These are phyloP conservation scores for Epicoccum sorghinum DNA, from an alignment of 2,329 filamentous ascomycete species.

Conservation along the genomic window DNA sequence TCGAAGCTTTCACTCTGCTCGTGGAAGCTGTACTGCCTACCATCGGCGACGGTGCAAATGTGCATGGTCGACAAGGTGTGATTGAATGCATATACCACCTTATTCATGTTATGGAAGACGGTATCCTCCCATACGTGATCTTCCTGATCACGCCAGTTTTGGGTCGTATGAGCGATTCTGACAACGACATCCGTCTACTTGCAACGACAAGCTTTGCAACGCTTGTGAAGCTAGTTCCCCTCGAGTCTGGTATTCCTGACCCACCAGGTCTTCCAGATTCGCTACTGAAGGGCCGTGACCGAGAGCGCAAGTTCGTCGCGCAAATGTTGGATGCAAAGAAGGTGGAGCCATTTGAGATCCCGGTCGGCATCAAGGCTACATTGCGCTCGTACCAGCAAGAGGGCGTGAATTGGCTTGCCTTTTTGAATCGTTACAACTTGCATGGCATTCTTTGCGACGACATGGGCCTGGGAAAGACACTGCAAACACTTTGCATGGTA, in stretches of 20 bases:
- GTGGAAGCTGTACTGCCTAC: constrained; percentile 92
- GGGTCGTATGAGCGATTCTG: constrained; percentile 97
- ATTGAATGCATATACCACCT: constrained; percentile 96
- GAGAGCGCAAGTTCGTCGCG: constrained; percentile 93
- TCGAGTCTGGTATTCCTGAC: constrained; percentile 96
- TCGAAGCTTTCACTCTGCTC: constrained; percentile 93
- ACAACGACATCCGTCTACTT: constrained; percentile 91
- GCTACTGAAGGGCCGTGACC: constrained; percentile 85
- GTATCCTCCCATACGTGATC: constrained; percentile 95
- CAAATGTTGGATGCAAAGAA: constrained; percentile 97
- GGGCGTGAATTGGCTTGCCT: constrained; percentile 97
- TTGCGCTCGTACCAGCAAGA: constrained; percentile 97
- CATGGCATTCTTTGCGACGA: constrained; percentile 99
- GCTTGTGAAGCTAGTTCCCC: constrained; percentile 91
- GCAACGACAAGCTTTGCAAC: constrained; percentile 97
- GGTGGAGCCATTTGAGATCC: constrained; percentile 90
- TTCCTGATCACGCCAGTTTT: constrained; percentile 98
- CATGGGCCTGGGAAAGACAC: constrained; percentile 97
- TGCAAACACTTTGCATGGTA: constrained; percentile 97
- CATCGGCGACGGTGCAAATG: constrained; percentile 87
- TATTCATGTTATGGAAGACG: constrained; percentile 97
- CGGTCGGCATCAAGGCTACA: constrained; percentile 95
- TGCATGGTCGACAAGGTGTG: constrained; percentile 88
- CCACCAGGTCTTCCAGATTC: constrained; percentile 90
- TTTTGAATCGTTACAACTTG: constrained; percentile 96